Evolutionary conservation across 2,329 filamentous ascomycete genomes (phyloP).

Genomic region (Fusarium nurragi): DNA sequence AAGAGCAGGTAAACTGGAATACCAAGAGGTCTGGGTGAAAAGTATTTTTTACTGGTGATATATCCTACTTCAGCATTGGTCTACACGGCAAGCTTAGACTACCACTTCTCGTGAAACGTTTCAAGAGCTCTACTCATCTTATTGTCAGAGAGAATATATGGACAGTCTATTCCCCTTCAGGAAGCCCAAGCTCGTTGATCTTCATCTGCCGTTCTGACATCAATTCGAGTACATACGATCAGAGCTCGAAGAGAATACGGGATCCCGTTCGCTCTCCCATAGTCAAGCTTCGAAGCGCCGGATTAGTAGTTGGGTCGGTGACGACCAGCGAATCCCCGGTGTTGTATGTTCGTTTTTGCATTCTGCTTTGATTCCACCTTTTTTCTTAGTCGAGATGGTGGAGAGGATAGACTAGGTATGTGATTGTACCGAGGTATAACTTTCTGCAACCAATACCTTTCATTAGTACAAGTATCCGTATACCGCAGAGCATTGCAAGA

Average conservation of each 20-base stretch:
- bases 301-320: conserved; percentile 21
- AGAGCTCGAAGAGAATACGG: conserved; percentile 20
- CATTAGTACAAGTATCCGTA: not conserved
- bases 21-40: not conserved
- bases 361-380: not conserved
- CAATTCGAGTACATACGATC: conserved; percentile 3
- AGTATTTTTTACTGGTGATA: not conserved
- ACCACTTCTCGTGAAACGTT: not conserved
- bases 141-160: no score
- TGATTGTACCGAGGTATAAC: not conserved
- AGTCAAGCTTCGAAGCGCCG: conserved; percentile 20
- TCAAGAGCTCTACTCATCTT: not conserved
- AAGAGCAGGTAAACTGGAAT: not conserved
- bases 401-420: not conserved
- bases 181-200: not conserved
- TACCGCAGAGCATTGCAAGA: not conserved
- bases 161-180: not conserved
- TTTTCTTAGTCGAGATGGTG: not conserved
- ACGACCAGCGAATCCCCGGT: conserved; percentile 17
- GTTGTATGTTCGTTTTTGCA: conserved; percentile 10
- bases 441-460: not conserved
- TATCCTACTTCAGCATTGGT: not conserved
- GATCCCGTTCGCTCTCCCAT: conserved; percentile 19
- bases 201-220: not conserved
- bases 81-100: not conserved